These are phyloP conservation scores for Flammula alnicola DNA, from an alignment of 1,284 basidiomycete genomes.

Conservation along the genomic window DNA sequence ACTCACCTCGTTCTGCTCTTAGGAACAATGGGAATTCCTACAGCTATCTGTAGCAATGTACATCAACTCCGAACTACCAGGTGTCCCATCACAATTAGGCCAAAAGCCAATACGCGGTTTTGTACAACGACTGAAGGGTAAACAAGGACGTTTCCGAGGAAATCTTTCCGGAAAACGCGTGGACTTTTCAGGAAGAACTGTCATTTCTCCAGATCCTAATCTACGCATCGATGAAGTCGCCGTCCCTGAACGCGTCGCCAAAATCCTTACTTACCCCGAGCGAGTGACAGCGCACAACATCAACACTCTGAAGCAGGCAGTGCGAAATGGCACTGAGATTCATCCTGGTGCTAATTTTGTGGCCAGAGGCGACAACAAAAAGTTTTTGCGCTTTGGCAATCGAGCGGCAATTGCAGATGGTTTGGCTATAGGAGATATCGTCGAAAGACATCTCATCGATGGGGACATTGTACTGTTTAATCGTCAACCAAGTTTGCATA, in stretches of 20 bases:
- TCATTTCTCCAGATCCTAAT: conserved; percentile 99
- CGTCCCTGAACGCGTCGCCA: conserved; percentile 95
- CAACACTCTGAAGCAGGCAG: conserved; percentile 74
- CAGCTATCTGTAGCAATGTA: conserved; percentile 97
- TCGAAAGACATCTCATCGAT: conserved; percentile 94
- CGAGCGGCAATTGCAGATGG: conserved; percentile 77
- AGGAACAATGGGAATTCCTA: conserved; percentile 99
- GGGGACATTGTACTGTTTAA: conserved; percentile 99
- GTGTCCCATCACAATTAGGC: conserved; percentile 83
- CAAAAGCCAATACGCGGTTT: conserved; percentile 96
- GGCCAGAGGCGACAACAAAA: conserved; percentile 82
- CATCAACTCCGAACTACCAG: conserved; percentile 97
- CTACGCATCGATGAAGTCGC: conserved; percentile 98
- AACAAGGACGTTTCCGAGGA: conserved; percentile 98
- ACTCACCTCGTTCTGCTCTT: conserved; percentile 10
- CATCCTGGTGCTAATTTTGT: conserved; percentile 98
- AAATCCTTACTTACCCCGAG: conserved; percentile 96
- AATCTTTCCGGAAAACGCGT: conserved; percentile 99
- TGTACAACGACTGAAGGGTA: conserved; percentile 97
- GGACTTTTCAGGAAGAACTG: conserved; percentile 97
- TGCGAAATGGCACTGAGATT: conserved; percentile 89
- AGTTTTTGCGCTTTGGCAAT: conserved; percentile 85
- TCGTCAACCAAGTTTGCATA: conserved; percentile 98
- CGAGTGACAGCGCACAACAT: conserved; percentile 95
- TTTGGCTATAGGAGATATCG: conserved; percentile 83